These are phyloP conservation scores for Mycena polygramma DNA, from an alignment of 768 basidiomycete species.

Conservation along the genomic window DNA sequence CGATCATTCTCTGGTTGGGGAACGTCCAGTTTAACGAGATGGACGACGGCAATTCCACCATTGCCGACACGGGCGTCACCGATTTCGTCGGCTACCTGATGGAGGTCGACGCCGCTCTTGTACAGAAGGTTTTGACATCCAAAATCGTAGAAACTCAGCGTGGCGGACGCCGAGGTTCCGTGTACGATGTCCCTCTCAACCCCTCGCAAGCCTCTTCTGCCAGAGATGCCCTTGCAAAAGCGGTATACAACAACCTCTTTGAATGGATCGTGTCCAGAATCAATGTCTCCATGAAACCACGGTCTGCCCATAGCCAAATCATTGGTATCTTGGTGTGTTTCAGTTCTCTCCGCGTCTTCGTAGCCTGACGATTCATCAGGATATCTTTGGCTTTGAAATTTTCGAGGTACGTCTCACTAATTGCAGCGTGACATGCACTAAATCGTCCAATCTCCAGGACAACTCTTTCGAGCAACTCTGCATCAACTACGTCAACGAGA, in stretches of 20 bases:
- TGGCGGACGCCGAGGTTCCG: conserved; percentile 92
- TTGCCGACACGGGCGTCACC: conserved; percentile 88
- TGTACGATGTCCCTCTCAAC: conserved; percentile 98
- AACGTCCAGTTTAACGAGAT: conserved; percentile 92
- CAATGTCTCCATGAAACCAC: conserved; percentile 96
- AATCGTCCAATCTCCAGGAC: conserved; percentile 62
- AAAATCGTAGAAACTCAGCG: conserved; percentile 93
- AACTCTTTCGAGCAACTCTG: conserved; percentile 98
- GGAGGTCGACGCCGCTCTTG: conserved; percentile 82
- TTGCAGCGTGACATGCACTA: neutral
- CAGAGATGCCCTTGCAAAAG: conserved; percentile 93
- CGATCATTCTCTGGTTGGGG: conserved; percentile 94
- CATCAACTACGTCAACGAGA: conserved; percentile 99
- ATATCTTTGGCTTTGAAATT: conserved; percentile 99
- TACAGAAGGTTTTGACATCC: conserved; percentile 90
- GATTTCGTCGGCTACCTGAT: conserved; percentile 97
- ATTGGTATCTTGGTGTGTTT: conserved; percentile 89
- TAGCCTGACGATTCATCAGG: conserved; percentile 57
- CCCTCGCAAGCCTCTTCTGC: conserved; percentile 91
- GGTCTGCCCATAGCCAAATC: conserved; percentile 77
- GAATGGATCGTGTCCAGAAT: conserved; percentile 99
- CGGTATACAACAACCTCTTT: conserved; percentile 98
- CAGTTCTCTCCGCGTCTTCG: neutral
- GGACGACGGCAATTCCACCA: conserved; percentile 88
- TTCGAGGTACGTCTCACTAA: conserved; percentile 74